These are phyloP conservation scores for Stagonosporopsis cucurbitacearum DNA, from an alignment of 2,329 filamentous ascomycete genomes.

Conservation along the genomic window DNA sequence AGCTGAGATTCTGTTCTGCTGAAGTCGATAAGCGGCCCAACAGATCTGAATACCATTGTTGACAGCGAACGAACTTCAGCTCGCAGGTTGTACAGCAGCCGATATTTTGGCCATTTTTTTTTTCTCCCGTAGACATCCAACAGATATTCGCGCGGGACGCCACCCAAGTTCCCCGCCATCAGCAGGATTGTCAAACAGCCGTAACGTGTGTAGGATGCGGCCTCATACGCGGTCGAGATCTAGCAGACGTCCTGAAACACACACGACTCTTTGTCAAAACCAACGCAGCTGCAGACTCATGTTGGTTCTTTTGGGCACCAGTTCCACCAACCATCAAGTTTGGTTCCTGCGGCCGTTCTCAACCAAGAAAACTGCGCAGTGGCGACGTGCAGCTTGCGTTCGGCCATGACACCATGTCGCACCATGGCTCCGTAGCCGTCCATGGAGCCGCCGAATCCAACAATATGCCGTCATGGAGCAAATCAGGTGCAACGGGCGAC, in stretches of 20 bases:
- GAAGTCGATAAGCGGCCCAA: constrained; percentile 1
- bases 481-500: constrained; percentile 40
- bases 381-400: constrained; percentile 36
- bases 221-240: constrained; percentile 4
- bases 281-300: constrained; percentile 17
- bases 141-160: constrained; percentile 10
- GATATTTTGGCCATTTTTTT: not conserved
- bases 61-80: constrained; percentile 13
- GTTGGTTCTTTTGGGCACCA: constrained; percentile 21
- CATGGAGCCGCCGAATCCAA: constrained; percentile 26
- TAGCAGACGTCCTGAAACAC: constrained; percentile 35
- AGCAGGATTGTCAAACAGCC: constrained; percentile 22
- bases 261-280: constrained; percentile 15
- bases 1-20: not conserved
- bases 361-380: constrained; percentile 16
- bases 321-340: constrained; percentile 26
- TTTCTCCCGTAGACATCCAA: constrained; percentile 16
- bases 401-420: constrained; percentile 42
- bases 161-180: constrained; percentile 12
- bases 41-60: constrained; percentile 2
- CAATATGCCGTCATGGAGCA: constrained; percentile 33
- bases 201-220: constrained; percentile 20
- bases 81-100: constrained; percentile 8
- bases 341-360: constrained; percentile 6
- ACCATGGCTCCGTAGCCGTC: constrained; percentile 40